phyloP scores from a whole-genome alignment of 1,284 basidiomycete genomes.

The Ustilago curta region DNA sequence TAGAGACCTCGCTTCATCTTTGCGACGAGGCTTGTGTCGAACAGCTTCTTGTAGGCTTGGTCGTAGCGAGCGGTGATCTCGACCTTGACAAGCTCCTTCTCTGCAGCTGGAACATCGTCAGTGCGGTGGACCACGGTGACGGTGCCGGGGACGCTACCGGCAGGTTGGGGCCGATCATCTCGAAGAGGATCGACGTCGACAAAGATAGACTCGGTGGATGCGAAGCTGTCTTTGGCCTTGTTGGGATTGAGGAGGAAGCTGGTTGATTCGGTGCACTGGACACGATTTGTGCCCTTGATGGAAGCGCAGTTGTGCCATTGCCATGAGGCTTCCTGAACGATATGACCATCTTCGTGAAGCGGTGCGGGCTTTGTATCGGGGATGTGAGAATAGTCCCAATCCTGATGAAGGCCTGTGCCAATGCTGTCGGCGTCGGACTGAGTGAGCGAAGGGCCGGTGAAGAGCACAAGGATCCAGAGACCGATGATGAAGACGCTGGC shows the following conservation, averaged over 20 bases:
- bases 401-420: conserved; percentile 34
- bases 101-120: conserved; percentile 16
- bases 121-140: conserved; percentile 40
- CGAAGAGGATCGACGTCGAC: conserved; percentile 47
- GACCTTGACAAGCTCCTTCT: conserved; percentile 51
- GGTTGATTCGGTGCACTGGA: conserved; percentile 40
- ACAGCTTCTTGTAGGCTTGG: conserved; percentile 45
- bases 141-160: conserved; percentile 44
- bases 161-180: conserved; percentile 34
- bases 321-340: conserved; percentile 50
- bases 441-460: conserved; percentile 44
- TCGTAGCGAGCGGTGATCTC: conserved; percentile 59
- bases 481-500: conserved; percentile 57
- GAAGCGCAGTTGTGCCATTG: conserved; percentile 47
- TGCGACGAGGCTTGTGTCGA: conserved; percentile 51
- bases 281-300: conserved; percentile 37
- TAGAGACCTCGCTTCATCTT: conserved; percentile 56
- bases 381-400: conserved; percentile 48
- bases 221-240: conserved; percentile 49
- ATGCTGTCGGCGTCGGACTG: conserved; percentile 11
- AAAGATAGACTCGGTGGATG: conserved; percentile 53
- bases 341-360: conserved; percentile 56
- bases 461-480: conserved; percentile 58
- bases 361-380: conserved; percentile 44
- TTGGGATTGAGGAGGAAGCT: conserved; percentile 47